Evolutionary conservation across 1,284 basidiomycete species (phyloP).

Genomic region (Ganoderma multipileum): DNA sequence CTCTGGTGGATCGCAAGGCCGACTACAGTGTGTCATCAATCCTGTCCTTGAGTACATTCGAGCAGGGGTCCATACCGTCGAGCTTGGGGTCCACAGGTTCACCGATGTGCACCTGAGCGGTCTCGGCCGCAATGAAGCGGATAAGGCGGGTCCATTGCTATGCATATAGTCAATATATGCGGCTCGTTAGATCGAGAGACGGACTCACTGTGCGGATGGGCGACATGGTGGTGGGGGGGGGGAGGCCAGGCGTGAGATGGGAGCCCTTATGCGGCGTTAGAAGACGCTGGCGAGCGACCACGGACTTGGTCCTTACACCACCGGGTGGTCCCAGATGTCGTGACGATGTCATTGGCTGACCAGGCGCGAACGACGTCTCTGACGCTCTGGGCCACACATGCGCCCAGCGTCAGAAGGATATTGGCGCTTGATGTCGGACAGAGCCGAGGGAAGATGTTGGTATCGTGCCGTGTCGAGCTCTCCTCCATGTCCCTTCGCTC

Average conservation of each 20-base stretch:
- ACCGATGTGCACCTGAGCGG: constrained; percentile 75
- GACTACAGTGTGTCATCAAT: constrained; percentile 49
- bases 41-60: neutral
- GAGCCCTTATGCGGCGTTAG: constrained; percentile 11
- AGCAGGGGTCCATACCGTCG: constrained; percentile 56
- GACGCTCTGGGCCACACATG: no score
- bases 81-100: constrained; percentile 73
- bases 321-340: no score
- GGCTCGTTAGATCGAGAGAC: neutral
- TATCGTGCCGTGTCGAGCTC: no score
- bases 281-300: neutral
- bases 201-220: constrained; percentile 62
- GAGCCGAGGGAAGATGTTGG: no score
- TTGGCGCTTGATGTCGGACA: no score
- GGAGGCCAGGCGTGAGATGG: constrained; percentile 6
- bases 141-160: constrained; percentile 84
- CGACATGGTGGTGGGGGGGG: constrained; percentile 50
- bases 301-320: constrained; percentile 14
- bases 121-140: constrained; percentile 84
- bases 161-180: constrained; percentile 11
- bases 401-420: no score
- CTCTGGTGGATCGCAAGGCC: constrained; percentile 67
- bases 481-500: no score
- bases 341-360: no score
- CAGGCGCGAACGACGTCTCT: no score